Evolutionary conservation across 768 basidiomycete genomes (phyloP).

Genomic region (Chalciporus piperatus): DNA sequence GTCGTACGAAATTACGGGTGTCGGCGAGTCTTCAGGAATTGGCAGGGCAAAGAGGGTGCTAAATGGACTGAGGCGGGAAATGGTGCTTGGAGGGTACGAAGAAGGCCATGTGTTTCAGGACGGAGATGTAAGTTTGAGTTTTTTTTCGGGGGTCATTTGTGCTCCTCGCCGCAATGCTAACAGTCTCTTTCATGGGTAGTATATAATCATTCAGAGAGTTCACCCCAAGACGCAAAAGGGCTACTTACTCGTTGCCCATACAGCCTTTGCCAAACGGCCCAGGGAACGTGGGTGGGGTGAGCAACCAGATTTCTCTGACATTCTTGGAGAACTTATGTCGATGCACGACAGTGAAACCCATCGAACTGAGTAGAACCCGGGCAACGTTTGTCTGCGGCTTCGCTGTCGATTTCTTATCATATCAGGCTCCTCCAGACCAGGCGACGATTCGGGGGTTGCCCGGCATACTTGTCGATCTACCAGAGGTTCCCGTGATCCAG

Average conservation of each 20-base stretch:
- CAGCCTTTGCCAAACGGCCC: constrained; percentile 81
- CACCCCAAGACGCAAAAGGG: constrained; percentile 90
- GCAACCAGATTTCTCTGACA: constrained; percentile 22
- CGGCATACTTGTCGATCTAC: constrained; percentile 62
- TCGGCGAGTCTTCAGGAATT: constrained; percentile 56
- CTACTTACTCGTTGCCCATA: constrained; percentile 88
- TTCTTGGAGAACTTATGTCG: not conserved
- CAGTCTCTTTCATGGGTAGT: constrained; percentile 45
- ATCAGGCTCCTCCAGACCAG: constrained; percentile 49
- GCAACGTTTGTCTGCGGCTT: constrained; percentile 83
- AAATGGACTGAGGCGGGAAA: constrained; percentile 88
- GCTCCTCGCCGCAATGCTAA: constrained; percentile 1
- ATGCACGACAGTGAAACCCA: constrained; percentile 61
- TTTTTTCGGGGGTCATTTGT: not conserved
- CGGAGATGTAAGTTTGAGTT: constrained; percentile 66
- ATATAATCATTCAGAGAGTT: constrained; percentile 90
- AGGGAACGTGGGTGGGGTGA: constrained; percentile 79
- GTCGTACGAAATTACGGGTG: constrained; percentile 66
- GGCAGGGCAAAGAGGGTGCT: constrained; percentile 64
- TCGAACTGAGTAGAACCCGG: constrained; percentile 77
- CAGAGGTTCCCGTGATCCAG: constrained; percentile 54
- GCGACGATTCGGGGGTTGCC: constrained; percentile 69
- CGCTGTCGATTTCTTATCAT: constrained; percentile 63
- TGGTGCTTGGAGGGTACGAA: constrained; percentile 80
- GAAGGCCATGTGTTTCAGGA: constrained; percentile 98